Conservation (phyloP, 306 rosid genomes). For the Dryas drummondii region DNA sequence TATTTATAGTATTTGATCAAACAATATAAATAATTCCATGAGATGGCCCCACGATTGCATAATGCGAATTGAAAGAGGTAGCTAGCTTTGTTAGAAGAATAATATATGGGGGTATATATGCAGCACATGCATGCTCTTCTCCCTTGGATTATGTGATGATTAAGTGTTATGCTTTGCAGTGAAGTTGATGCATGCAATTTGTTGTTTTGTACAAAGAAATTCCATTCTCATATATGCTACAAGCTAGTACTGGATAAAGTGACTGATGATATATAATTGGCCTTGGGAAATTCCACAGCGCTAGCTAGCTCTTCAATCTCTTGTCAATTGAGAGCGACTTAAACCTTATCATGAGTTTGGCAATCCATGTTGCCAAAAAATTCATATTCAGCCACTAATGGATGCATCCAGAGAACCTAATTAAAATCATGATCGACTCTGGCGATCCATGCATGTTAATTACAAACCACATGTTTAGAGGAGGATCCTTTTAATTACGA, state of each 20-base stretch:
- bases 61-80: constrained; percentile 11
- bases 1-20: too few relatives aligned
- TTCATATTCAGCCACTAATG: neutral
- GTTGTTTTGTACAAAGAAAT: constrained; percentile 32
- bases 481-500: too few relatives aligned
- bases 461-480: too few relatives aligned
- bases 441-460: too few relatives aligned
- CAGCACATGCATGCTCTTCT: constrained; percentile 31
- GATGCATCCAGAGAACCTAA: neutral
- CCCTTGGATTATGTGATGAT: constrained; percentile 46
- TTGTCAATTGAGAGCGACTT: constrained; percentile 33
- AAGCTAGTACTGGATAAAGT: constrained; percentile 11
- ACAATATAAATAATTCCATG: neutral
- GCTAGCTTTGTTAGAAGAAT: constrained; percentile 25
- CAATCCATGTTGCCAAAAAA: too few relatives aligned
- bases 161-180: constrained; percentile 20
- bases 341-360: constrained; percentile 19
- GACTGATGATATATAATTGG: constrained; percentile 27
- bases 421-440: too few relatives aligned
- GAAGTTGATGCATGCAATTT: constrained; percentile 34
- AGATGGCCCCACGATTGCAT: constrained; percentile 30
- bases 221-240: neutral
- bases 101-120: constrained; percentile 8
- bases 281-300: constrained; percentile 28
- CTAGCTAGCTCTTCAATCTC: neutral